Evolutionary conservation across 805 yeast species (phyloP), one percentile per base, ranked within the genome.

Genomic region (Starmerella scarabaei): DNA sequence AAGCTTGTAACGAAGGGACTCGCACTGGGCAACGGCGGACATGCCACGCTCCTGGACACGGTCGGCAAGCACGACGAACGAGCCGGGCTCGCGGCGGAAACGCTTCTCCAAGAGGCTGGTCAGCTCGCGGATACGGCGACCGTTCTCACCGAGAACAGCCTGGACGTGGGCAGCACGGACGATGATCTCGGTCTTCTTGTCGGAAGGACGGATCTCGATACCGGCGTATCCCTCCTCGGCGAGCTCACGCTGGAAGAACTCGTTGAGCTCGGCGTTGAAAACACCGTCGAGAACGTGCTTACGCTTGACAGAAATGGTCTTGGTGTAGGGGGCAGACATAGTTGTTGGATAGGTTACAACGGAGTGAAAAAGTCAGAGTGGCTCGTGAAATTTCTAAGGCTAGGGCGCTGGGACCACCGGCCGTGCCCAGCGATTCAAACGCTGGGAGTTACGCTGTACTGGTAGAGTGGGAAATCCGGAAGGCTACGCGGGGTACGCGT

Each of bases 141-240:
- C 98, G 68, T 86, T 85, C 77, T 88, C 97, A 76, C 98, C 98
- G 61, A 91, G 77, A 59, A 91, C 97, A 66, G 82, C 93, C 67
- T 84, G 93, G 65, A 96, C 86, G 82, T 85, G 88, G 65, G 96
- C 84, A 61, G 98, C 98, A 72, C 94, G 85, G 74, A 91, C 85
- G 68, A 91, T 83, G 58, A 91, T 83, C 73, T 91, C 97, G 65
- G 94, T 85, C 78, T 82, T 86, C 75, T 88, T 71, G 69, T 96
- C 91, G 66, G 96, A 84, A 65, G 83, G 82, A 75, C 97, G 83
- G 68, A 91, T 95, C 75, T 91, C 98, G 64, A 91, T 94, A 75
- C 98, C 98, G 62, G 98, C 91, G 79, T 91, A 91, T 68, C 98
- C 98, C 73, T 91, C 95, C 76, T 91, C 98, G 61, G 98, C 94